Evolutionary conservation across 176 grass and related monocot species (phyloP).

Genomic region (Canna indica): DNA sequence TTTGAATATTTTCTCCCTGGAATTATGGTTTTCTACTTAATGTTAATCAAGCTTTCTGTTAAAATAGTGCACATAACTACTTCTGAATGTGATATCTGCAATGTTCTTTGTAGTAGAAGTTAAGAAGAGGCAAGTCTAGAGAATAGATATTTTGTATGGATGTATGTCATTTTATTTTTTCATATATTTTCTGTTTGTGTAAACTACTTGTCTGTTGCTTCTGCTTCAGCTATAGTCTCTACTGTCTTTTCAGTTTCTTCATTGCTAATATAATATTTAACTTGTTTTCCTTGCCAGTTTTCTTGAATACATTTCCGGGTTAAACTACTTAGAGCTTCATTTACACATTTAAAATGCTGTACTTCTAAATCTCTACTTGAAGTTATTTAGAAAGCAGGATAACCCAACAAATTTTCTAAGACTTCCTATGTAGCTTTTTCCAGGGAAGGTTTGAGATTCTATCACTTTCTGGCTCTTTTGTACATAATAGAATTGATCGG

Average conservation of each 20-base stretch:
- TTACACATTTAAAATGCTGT: neutral
- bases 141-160: neutral
- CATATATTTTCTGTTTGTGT: neutral
- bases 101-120: too few relatives aligned
- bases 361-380: neutral
- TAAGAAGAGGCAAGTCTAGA: too few relatives aligned
- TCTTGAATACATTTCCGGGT: neutral
- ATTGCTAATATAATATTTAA: neutral
- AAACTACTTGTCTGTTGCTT: neutral
- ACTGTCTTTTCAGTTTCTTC: neutral
- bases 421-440: neutral
- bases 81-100: neutral
- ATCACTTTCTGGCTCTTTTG: conserved; percentile 24
- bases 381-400: neutral
- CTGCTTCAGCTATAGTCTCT: neutral
- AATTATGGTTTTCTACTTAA: neutral
- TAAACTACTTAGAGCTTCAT: neutral
- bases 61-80: neutral
- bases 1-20: neutral
- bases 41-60: neutral
- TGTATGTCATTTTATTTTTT: neutral
- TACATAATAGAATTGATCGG: conserved; percentile 11
- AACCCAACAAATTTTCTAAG: neutral
- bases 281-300: neutral
- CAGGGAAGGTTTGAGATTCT: conserved; percentile 24